Base-by-base conservation (phyloP, 208 protist species). In the Crithidia fasciculata region DNA sequence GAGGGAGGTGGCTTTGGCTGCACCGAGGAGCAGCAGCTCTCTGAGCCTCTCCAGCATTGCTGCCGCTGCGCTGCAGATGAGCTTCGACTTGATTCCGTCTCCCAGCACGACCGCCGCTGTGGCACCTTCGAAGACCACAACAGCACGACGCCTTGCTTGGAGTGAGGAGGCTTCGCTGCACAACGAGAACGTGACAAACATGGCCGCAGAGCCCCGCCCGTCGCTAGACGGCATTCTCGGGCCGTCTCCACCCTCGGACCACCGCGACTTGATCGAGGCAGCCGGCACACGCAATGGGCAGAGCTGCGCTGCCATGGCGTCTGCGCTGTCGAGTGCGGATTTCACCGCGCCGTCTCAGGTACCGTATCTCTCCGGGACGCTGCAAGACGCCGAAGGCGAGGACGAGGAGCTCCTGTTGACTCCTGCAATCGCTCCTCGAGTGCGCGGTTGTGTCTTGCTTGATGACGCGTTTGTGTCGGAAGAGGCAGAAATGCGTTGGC, bases 81-180 rank as follows among this genome's bases (percentile, higher is more conserved):
- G 72, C 60, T 49, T 63, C 6, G 72, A 78, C 40, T n/a, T 78
- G 58, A 78, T 78, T 52, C 72, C 72, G 8, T 67, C 65, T 18
- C 71, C 71, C 15, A 40, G 36, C 18, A 49, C 19, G 12, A 52
- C 28, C 19, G 16, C 6, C 2, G 39, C 13, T 49, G 36, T 55
- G 6, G 16, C 72, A 28, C 28, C 28, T 37, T 5, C 16, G 19
- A 9, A 13, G 13, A 49, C 18, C 8, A 16, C 54, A 47, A 16
- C 16, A 1, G 13, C 41, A 50, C 60, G 49, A 5, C 10, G 39
- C 13, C 60, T 4, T 19, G 28, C 44, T 2, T 54, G 60, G 41
- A 12, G 59, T 15, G 43, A 28, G 37, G 41, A 36, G 28, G 61
- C 50, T 13, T 43, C 36, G 47, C 45, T 4, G 16, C 53, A 55